Evolutionary conservation across 2,329 filamentous ascomycete genomes (phyloP).

Genomic region (Fusarium cyanostomum): DNA sequence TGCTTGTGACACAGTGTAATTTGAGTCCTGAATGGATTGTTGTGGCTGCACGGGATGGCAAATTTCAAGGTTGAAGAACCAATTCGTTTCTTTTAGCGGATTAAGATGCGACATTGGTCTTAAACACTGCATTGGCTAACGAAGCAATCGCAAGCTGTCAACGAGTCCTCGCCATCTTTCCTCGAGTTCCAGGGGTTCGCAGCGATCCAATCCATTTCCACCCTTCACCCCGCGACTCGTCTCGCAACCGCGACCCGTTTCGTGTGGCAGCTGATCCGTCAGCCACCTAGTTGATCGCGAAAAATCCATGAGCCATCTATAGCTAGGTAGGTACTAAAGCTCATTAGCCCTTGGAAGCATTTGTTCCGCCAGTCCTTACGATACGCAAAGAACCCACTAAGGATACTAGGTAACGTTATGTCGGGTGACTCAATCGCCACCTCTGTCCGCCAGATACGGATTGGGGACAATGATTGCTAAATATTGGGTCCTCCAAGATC

Average conservation of each 20-base stretch:
- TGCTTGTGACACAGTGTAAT: not conserved
- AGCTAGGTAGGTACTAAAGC: too few species aligned
- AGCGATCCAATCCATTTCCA: slow-evolving; percentile 31
- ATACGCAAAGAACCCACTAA: slow-evolving; percentile 3
- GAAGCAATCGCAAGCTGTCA: slow-evolving; percentile 1
- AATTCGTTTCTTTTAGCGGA: slow-evolving; percentile 23
- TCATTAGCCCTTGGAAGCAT: too few species aligned
- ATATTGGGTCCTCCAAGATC: slow-evolving; percentile 3
- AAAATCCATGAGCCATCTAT: not conserved
- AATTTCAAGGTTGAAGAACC: not conserved
- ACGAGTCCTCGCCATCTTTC: slow-evolving; percentile 3
- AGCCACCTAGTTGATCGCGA: slow-evolving; percentile 24
- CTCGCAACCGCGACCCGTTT: slow-evolving; percentile 32
- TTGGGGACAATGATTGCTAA: slow-evolving; percentile 4
- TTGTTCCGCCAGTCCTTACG: slow-evolving; percentile 8
- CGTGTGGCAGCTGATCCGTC: slow-evolving; percentile 31
- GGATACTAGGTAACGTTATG: not conserved
- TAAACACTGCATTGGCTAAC: slow-evolving; percentile 30
- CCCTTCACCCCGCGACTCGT: slow-evolving; percentile 10
- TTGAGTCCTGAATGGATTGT: not conserved
- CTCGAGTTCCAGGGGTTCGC: slow-evolving; percentile 23
- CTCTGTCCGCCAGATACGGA: slow-evolving; percentile 4
- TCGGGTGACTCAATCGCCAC: slow-evolving; percentile 2
- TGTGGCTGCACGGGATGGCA: not conserved
- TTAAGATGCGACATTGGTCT: slow-evolving; percentile 33